Evolutionary conservation across 2,329 filamentous ascomycete species (phyloP), one percentile per base, ranked within the genome.

Genomic region (Aureobasidium leucospermi): DNA sequence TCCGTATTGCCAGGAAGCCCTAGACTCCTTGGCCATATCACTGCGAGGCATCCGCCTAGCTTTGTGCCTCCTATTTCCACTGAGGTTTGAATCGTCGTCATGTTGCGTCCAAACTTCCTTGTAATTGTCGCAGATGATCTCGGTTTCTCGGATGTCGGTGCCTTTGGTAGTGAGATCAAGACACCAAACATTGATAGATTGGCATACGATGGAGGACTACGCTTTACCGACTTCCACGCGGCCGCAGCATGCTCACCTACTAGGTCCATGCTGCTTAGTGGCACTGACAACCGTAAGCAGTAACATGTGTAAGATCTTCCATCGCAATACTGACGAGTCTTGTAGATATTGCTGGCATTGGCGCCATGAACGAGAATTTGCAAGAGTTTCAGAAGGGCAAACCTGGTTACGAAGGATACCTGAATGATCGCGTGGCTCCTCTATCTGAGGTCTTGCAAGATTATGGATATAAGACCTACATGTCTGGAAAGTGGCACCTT

Each of bases 401-500:
- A 39, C 65, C 69, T 7, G 70, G 71, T 6, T 72, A 75, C 60
- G 72, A 74, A 59, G 72, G 71, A 3, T 73, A 71, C 38, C 59
- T 74, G 39, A 73, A 72, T 57, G 62, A 67, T 15, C 60, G 64
- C 13, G 71, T 74, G 2, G 73, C 68, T 4, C 64, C 72, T 1
- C 55, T 74, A 13, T 69, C 71, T 5, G 73, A 74, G 51, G 52
- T 74, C 0, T 63, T 74, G 2, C 64, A 62, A 1, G 71, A 73
- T 57, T 64, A 62, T 29, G 72, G 71, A 10, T 74, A 74, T 60
- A 65, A 67, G 47, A 73, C 71, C 0, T 46, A 67, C 7, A 72
- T 74, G 67, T 68, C 69, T 9, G 72, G 72, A 4, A 74, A 74
- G 58, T 73, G 72, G 72, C 72, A 74, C 59, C 62, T 73, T 7